Conservation (phyloP, 306 rosid genomes). For the Mimosa bimucronata region DNA sequence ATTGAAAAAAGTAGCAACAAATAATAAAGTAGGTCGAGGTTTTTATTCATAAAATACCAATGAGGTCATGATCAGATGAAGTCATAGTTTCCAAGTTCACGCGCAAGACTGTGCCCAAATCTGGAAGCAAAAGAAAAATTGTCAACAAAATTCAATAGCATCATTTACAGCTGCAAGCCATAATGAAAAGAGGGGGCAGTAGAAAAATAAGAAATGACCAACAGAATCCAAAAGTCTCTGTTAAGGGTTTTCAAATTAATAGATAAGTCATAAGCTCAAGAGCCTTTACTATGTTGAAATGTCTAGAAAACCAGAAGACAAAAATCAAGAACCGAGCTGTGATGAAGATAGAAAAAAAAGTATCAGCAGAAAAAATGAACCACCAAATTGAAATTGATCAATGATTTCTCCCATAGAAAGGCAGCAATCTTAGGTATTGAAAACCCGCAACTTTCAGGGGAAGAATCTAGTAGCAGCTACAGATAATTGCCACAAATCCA, state of each 20-base stretch:
- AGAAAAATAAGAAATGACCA: constrained; percentile 12
- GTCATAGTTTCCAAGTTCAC: constrained; percentile 48
- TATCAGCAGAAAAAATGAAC: neutral
- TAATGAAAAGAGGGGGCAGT: constrained; percentile 7
- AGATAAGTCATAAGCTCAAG: neutral
- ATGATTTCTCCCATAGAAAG: constrained; percentile 11
- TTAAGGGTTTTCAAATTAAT: constrained; percentile 14
- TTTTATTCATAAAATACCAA: constrained; percentile 40
- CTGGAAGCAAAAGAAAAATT: constrained; percentile 45
- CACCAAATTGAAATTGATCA: neutral
- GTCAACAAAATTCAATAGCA: constrained; percentile 32
- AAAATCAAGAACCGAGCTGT: constrained; percentile 1
- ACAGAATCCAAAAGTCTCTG: neutral
- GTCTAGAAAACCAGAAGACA: constrained; percentile 23
- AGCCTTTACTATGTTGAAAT: neutral
- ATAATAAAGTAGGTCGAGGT: constrained; percentile 9
- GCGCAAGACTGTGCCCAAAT: constrained; percentile 35
- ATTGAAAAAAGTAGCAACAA: constrained; percentile 2
- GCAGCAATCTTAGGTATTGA: neutral
- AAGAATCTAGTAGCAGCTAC: neutral
- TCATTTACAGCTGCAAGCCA: constrained; percentile 18
- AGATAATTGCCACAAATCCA: neutral
- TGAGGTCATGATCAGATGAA: constrained; percentile 41
- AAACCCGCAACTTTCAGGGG: neutral
- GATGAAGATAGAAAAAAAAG: neutral